phyloP scores from a whole-genome alignment of 129 eudicot species.

The Deinandra increscens region DNA sequence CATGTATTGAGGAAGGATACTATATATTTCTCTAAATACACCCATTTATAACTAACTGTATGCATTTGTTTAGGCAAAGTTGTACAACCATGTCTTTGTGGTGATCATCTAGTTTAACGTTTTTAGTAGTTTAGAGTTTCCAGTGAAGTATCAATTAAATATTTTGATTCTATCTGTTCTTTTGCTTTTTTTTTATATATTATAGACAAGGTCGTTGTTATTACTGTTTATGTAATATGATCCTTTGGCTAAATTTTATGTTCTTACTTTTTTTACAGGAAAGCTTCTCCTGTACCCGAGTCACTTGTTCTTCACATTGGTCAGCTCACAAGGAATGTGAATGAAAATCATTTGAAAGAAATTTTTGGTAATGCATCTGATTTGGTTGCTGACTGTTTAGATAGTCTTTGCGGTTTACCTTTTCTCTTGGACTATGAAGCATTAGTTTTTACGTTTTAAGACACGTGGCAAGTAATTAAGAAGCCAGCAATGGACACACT shows the following conservation, averaged over 20 bases:
- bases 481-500: not conserved
- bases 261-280: conserved; percentile 45
- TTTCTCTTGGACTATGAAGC: conserved; percentile 1
- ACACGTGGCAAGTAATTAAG: not conserved
- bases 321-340: conserved; percentile 89
- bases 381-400: not conserved
- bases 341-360: conserved; percentile 86
- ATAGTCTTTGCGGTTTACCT: not conserved
- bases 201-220: not conserved
- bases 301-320: conserved; percentile 85
- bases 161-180: not conserved
- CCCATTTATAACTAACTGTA: not conserved
- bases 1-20: not conserved
- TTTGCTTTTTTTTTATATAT: not conserved
- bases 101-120: not conserved
- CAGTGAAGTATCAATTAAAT: not conserved
- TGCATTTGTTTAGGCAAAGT: not conserved
- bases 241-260: too few relatives aligned
- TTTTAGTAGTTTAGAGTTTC: not conserved
- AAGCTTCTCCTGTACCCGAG: conserved; percentile 69
- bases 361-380: conserved; percentile 59
- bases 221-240: not conserved
- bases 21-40: not conserved
- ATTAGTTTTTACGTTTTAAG: not conserved
- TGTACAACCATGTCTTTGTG: not conserved